phyloP scores from a whole-genome alignment of 768 basidiomycete genomes.

The Calocybe indica region DNA sequence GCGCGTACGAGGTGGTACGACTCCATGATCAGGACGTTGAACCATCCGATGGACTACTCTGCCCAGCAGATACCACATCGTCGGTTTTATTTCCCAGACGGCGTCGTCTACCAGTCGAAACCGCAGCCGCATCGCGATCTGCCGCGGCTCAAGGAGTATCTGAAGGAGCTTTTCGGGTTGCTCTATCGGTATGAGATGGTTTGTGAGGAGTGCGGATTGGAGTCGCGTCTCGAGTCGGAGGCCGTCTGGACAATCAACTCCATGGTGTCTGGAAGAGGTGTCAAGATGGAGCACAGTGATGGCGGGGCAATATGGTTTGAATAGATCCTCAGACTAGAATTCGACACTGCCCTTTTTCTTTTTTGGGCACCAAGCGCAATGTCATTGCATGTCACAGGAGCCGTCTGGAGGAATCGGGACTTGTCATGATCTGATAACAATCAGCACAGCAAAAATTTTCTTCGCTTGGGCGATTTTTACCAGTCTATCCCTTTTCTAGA shows the following conservation, averaged over 20 bases:
- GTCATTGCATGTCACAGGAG: no score
- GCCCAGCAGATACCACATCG: conserved; percentile 26
- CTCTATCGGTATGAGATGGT: conserved; percentile 33
- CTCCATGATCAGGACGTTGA: conserved; percentile 11
- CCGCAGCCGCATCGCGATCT: conserved; percentile 14
- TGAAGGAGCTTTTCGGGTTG: conserved; percentile 28
- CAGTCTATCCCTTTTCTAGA: no score
- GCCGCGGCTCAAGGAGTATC: conserved; percentile 20
- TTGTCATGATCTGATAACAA: no score
- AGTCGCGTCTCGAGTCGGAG: conserved; percentile 23
- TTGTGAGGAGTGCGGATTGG: conserved; percentile 25
- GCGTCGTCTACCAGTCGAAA: not conserved
- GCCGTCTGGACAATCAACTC: not conserved
- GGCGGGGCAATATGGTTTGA: no score
- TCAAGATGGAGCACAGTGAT: no score
- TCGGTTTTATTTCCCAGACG: conserved; percentile 15
- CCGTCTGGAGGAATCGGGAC: no score
- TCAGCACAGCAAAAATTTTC: no score
- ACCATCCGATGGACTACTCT: conserved; percentile 17
- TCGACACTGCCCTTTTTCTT: no score
- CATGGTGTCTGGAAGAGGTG: no score
- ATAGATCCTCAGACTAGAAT: no score
- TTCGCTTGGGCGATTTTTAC: no score
- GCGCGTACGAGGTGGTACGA: conserved; percentile 13
- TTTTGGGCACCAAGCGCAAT: no score